These are phyloP conservation scores for Chlorella vulgaris DNA, from an alignment of 139 green algal species.

Conservation along the genomic window DNA sequence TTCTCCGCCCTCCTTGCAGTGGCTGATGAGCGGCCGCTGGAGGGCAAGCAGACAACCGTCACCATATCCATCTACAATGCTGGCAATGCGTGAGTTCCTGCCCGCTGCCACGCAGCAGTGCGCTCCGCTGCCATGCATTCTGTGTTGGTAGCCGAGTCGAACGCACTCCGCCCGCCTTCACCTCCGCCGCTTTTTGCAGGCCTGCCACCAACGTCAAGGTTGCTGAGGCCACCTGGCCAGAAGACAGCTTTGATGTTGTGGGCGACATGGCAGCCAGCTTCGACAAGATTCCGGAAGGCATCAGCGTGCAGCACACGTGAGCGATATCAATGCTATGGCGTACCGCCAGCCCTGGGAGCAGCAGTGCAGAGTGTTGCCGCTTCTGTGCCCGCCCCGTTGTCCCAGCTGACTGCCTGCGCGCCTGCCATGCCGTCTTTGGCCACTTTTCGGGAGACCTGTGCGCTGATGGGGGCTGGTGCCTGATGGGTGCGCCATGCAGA, in stretches of 20 bases:
- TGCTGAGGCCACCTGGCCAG: slow-evolving; percentile 29
- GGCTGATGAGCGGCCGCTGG: slow-evolving; percentile 29
- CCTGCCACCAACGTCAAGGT: slow-evolving; percentile 26
- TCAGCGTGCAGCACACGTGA: slow-evolving; percentile 25
- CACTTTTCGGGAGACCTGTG: not conserved
- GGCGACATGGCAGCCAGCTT: slow-evolving; percentile 31
- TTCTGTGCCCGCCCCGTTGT: too few species aligned
- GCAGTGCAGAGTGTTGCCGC: too few species aligned
- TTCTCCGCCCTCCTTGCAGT: not conserved
- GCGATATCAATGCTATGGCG: too few species aligned
- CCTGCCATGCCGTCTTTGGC: too few species aligned
- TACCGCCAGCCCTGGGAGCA: too few species aligned
- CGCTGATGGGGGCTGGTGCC: not conserved
- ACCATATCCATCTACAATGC: slow-evolving; percentile 43
- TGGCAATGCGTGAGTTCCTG: slow-evolving; percentile 29
- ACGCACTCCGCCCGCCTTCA: not conserved
- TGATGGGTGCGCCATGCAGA: not conserved
- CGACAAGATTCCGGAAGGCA: slow-evolving; percentile 41
- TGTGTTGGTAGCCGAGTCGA: not conserved
- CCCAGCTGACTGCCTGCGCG: too few species aligned
- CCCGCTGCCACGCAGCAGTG: not conserved
- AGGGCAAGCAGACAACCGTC: slow-evolving; percentile 42
- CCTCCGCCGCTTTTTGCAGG: not conserved
- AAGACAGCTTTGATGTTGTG: not conserved
- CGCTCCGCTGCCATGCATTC: not conserved